Base-by-base conservation (phyloP, 2,329 filamentous ascomycete genomes). In the Dothideomycetes sp. region DNA sequence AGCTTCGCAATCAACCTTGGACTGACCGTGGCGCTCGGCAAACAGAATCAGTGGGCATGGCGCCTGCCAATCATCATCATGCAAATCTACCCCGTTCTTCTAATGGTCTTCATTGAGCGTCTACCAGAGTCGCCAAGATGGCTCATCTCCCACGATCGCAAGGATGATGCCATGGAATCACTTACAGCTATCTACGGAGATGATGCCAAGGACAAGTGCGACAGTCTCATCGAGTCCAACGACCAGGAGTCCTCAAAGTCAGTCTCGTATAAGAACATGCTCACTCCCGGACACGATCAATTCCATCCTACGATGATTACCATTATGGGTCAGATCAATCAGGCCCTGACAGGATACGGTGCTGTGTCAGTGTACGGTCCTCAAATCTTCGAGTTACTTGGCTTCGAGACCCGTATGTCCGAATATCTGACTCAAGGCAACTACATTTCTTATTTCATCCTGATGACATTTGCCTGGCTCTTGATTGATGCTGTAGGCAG, bases 331-430 rank as follows among this genome's bases (percentile, higher is more conserved):
- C 74, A 80, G 53, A 56, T 78, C 49, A 78, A 78, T 49, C 76
- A 79, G 53, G 71, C 71, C 1, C 55, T 75, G 36, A 74, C 71
- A 0, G 70, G 71, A 4, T 76, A 76, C 41, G 73, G 73, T 3
- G 76, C 75, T 0, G 71, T 80, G 3, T 74, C 69, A 13, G 74
- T 79, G 3, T 79, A 79, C 44, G 76, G 75, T 0, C 74, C 74
- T 2, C 76, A 79, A 48, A 78, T 79, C 39, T 79, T 79, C 53
- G 68, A 75, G 47, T 68, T 79, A 8, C 67, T 79, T 3, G 74
- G 74, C 12, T 76, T 78, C 52, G 54, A 57, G 13, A 65, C 69
- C 24, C 58, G 57, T 4, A 59, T 57, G 12, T 68, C 74, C 1
- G 74, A 80, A 53, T 71, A 68, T 45, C 57, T 77, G 11, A 78